These are phyloP conservation scores for Aspergillus fructus DNA, from an alignment of 2,329 filamentous ascomycete genomes.

Conservation along the genomic window DNA sequence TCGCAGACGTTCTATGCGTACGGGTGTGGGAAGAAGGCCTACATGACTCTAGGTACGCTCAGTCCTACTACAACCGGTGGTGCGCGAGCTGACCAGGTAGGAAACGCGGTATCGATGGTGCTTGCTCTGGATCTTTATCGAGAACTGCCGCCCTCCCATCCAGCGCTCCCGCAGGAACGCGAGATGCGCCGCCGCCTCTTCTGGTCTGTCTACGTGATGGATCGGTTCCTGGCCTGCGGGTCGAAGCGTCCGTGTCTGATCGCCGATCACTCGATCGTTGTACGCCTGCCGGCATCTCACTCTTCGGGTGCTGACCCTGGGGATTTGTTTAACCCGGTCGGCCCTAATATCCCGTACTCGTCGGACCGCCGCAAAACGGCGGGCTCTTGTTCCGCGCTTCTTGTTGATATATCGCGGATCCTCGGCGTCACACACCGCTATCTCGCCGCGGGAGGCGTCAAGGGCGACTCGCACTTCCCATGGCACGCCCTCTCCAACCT, in stretches of 20 bases:
- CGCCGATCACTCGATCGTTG: conserved; percentile 70
- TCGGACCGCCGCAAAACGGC: conserved; percentile 70
- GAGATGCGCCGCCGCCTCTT: conserved; percentile 79
- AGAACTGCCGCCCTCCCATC: conserved; percentile 64
- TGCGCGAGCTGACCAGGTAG: conserved; percentile 41
- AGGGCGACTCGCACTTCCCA: conserved; percentile 85
- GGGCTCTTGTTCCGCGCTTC: conserved; percentile 74
- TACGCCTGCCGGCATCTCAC: conserved; percentile 69
- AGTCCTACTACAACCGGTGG: neutral
- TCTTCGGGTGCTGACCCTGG: conserved; percentile 65
- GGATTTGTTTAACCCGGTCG: conserved; percentile 76
- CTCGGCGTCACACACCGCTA: conserved; percentile 82
- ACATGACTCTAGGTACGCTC: conserved; percentile 73
- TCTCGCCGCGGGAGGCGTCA: conserved; percentile 79
- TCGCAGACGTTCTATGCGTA: conserved; percentile 73
- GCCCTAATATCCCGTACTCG: conserved; percentile 73
- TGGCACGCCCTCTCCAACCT: conserved; percentile 85
- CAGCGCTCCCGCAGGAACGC: conserved; percentile 65
- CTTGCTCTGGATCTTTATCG: conserved; percentile 78
- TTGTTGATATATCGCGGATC: conserved; percentile 81
- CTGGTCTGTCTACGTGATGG: conserved; percentile 85
- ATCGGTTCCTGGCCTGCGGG: conserved; percentile 78
- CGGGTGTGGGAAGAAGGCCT: conserved; percentile 79
- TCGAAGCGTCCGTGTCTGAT: conserved; percentile 81
- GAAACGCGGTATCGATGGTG: conserved; percentile 76